phyloP scores from a whole-genome alignment of 352 stramenopile species.

The Globisporangium cederbergense region DNA sequence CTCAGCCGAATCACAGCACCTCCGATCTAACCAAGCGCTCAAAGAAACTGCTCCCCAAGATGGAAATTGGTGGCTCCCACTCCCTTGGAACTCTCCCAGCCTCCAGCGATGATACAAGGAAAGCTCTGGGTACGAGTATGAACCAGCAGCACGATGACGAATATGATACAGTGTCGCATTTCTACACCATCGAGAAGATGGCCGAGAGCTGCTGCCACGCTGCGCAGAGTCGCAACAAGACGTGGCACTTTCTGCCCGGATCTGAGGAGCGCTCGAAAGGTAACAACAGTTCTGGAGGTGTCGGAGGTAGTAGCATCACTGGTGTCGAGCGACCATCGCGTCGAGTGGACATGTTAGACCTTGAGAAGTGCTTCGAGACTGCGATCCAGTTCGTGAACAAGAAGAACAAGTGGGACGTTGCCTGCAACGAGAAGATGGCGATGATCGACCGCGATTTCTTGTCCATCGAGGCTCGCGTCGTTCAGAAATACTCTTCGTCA shows the following conservation, averaged over 20 bases:
- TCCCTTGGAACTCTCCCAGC: background rate
- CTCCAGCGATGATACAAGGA: conserved; percentile 10
- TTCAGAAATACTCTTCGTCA: conserved; percentile 24
- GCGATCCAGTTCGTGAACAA: conserved; percentile 61
- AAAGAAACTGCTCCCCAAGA: conserved; percentile 20
- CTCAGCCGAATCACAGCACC: conserved; percentile 3
- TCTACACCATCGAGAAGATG: conserved; percentile 79
- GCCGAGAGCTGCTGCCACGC: conserved; percentile 67
- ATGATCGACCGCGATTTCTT: conserved; percentile 71
- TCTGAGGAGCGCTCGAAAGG: conserved; percentile 57
- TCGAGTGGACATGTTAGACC: conserved; percentile 62
- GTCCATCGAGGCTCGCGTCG: conserved; percentile 45
- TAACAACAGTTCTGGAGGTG: conserved; percentile 33
- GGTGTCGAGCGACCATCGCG: conserved; percentile 58
- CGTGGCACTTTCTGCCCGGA: conserved; percentile 67
- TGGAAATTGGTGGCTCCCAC: conserved; percentile 8
- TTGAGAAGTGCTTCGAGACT: conserved; percentile 64
- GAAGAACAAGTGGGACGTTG: conserved; percentile 40
- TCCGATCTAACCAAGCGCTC: conserved; percentile 9
- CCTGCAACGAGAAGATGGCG: conserved; percentile 40
- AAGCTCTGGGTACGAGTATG: conserved; percentile 2
- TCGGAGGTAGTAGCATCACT: conserved; percentile 38
- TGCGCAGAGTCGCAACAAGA: conserved; percentile 66
- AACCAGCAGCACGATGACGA: conserved; percentile 26
- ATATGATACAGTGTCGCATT: conserved; percentile 48